Percentiles rank a stretch among this genome's conserved stretches.
phyloP scores from a whole-genome alignment of 306 rosid genomes.

The Parietaria judaica region DNA sequence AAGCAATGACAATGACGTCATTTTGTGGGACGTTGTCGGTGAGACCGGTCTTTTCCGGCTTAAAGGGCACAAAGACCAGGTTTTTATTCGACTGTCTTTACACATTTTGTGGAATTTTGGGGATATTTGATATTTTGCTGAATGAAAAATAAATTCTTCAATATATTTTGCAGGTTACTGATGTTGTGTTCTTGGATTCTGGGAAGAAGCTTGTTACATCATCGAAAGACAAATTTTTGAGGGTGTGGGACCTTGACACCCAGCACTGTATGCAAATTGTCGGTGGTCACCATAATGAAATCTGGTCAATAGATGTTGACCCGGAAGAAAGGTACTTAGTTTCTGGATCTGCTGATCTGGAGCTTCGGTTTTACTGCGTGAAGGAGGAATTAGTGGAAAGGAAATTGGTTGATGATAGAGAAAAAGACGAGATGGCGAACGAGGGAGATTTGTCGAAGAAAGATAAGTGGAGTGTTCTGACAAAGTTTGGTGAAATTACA shows the following conservation, averaged over 20 bases:
- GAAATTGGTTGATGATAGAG: slow-evolving; percentile 22
- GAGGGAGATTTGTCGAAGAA: slow-evolving; percentile 33
- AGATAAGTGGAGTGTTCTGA: slow-evolving; percentile 72
- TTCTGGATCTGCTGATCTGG: slow-evolving; percentile 82
- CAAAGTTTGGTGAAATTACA: slow-evolving; percentile 75
- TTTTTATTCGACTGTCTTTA: slow-evolving; percentile 3
- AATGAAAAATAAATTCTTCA: background rate
- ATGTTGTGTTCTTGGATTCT: slow-evolving; percentile 58
- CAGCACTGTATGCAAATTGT: slow-evolving; percentile 94
- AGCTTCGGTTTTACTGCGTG: slow-evolving; percentile 68
- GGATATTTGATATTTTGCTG: background rate
- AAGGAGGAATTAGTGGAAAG: slow-evolving; percentile 44
- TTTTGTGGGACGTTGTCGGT: slow-evolving; percentile 82
- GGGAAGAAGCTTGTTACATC: slow-evolving; percentile 80
- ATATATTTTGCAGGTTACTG: slow-evolving; percentile 65
- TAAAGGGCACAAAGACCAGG: slow-evolving; percentile 89
- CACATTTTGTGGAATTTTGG: background rate
- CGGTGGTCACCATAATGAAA: slow-evolving; percentile 90
- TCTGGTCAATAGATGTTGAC: slow-evolving; percentile 83
- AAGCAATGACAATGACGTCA: slow-evolving; percentile 80
- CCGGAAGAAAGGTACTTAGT: slow-evolving; percentile 64
- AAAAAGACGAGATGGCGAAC: slow-evolving; percentile 20
- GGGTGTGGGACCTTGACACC: slow-evolving; percentile 98
- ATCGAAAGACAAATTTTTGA: slow-evolving; percentile 85
- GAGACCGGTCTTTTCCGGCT: slow-evolving; percentile 88